These are phyloP conservation scores for Monocercomonoides exilis DNA, from an alignment of 78 protist species.

Conservation along the genomic window DNA sequence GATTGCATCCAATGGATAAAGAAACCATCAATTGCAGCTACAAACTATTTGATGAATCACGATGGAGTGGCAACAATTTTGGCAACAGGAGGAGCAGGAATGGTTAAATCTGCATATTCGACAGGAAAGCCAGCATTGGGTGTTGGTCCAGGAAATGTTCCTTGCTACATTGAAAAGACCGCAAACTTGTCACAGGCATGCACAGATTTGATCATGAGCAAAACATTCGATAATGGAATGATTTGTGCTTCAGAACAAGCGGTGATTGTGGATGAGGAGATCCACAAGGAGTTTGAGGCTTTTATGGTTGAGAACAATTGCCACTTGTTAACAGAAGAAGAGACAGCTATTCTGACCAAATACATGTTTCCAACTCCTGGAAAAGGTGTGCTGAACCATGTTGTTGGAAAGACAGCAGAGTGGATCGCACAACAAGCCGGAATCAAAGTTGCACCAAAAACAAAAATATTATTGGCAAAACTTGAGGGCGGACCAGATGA, in stretches of 20 bases:
- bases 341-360: not conserved
- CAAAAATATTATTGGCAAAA: conserved; percentile 14
- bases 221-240: conserved; percentile 48
- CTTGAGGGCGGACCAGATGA: not conserved
- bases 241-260: conserved; percentile 51
- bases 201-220: conserved; percentile 15
- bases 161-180: conserved; percentile 37
- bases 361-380: conserved; percentile 3
- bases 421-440: conserved; percentile 32
- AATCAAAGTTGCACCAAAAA: conserved; percentile 15
- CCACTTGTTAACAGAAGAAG: conserved; percentile 15
- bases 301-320: not conserved
- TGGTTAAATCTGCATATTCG: conserved; percentile 43
- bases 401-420: conserved; percentile 37
- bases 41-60: not conserved
- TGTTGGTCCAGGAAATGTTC: conserved; percentile 48
- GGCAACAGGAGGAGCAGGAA: conserved; percentile 51
- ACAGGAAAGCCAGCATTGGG: conserved; percentile 37
- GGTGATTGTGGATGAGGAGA: conserved; percentile 23
- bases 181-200: conserved; percentile 27
- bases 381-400: conserved; percentile 23
- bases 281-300: not conserved
- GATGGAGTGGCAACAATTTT: not conserved
- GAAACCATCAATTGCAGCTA: conserved; percentile 12
- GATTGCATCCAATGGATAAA: conserved; percentile 4